These are phyloP conservation scores for Immersiella caudata DNA, from an alignment of 495 filamentous ascomycete genomes.

Conservation along the genomic window DNA sequence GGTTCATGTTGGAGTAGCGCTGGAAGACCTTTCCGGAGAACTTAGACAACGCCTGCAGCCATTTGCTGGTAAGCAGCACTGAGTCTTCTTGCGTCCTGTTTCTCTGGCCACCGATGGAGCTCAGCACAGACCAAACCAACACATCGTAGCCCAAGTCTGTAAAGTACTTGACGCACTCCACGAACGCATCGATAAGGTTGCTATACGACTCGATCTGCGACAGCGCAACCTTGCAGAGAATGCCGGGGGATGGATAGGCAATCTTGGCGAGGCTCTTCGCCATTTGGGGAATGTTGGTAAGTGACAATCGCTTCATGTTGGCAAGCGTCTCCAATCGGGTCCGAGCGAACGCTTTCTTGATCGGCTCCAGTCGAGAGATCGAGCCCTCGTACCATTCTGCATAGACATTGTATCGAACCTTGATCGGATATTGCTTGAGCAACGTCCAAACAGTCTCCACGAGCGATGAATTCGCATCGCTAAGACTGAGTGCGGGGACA, in stretches of 20 bases:
- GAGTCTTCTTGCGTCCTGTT: conserved; percentile 76
- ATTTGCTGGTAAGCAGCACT: conserved; percentile 83
- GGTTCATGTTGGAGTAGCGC: conserved; percentile 78
- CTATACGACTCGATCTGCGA: conserved; percentile 87
- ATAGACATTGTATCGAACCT: conserved; percentile 84
- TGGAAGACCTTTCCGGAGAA: conserved; percentile 89
- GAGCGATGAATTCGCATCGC: conserved; percentile 76
- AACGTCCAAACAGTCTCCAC: conserved; percentile 85
- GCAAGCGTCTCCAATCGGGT: conserved; percentile 76
- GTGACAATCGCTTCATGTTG: conserved; percentile 80
- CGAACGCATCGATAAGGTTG: conserved; percentile 89
- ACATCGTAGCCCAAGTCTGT: conserved; percentile 92
- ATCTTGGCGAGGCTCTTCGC: conserved; percentile 85
- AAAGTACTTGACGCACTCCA: conserved; percentile 91
- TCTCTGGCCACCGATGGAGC: conserved; percentile 72
- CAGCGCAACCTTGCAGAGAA: conserved; percentile 85
- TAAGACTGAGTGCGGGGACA: conserved; percentile 81
- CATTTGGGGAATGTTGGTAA: conserved; percentile 81
- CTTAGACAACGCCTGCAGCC: conserved; percentile 80
- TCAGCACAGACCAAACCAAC: conserved; percentile 84
- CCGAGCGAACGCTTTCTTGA: conserved; percentile 75
- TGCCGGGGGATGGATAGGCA: conserved; percentile 81
- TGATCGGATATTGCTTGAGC: conserved; percentile 73
- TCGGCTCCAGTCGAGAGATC: conserved; percentile 73
- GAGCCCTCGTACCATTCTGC: conserved; percentile 85